Percentiles rank a stretch among this genome's conserved stretches.
Evolutionary conservation across 116 monocot genomes (phyloP).

Genomic region (Iris pallida): DNA sequence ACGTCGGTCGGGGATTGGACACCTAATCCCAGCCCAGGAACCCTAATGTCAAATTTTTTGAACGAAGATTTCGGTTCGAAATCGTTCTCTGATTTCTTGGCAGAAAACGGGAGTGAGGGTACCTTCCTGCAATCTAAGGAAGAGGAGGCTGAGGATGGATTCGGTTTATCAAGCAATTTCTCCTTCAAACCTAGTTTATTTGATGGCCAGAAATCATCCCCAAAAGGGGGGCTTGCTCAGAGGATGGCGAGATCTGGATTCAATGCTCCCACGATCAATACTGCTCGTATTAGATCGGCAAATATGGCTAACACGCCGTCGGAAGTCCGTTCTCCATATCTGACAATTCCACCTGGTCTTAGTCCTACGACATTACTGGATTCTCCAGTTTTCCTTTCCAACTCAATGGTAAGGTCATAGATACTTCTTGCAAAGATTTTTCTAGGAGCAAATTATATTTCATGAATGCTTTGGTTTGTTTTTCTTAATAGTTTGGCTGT

Average conservation of each 20-base stretch:
- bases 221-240: slow-evolving; percentile 40
- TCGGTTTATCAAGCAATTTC: slow-evolving; percentile 7
- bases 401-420: slow-evolving; percentile 38
- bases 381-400: slow-evolving; percentile 45
- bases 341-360: slow-evolving; percentile 44
- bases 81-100: slow-evolving; percentile 17
- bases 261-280: slow-evolving; percentile 41
- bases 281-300: slow-evolving; percentile 13
- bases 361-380: slow-evolving; percentile 45
- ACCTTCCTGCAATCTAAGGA: slow-evolving; percentile 7
- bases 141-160: slow-evolving; percentile 7
- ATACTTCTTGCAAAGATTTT: too few species aligned
- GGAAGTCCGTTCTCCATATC: slow-evolving; percentile 32
- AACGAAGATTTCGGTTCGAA: slow-evolving; percentile 35
- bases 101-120: slow-evolving; percentile 12
- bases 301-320: slow-evolving; percentile 23
- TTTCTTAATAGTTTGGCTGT: not conserved
- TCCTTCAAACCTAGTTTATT: slow-evolving; percentile 10
- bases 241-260: slow-evolving; percentile 56
- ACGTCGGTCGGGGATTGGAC: slow-evolving; percentile 38
- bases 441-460: too few species aligned
- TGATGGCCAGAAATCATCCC: slow-evolving; percentile 20
- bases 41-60: slow-evolving; percentile 34
- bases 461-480: not conserved
- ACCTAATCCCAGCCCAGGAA: slow-evolving; percentile 52